phyloP scores from a whole-genome alignment of 257 asterid species.

The Solanum tacnaense region DNA sequence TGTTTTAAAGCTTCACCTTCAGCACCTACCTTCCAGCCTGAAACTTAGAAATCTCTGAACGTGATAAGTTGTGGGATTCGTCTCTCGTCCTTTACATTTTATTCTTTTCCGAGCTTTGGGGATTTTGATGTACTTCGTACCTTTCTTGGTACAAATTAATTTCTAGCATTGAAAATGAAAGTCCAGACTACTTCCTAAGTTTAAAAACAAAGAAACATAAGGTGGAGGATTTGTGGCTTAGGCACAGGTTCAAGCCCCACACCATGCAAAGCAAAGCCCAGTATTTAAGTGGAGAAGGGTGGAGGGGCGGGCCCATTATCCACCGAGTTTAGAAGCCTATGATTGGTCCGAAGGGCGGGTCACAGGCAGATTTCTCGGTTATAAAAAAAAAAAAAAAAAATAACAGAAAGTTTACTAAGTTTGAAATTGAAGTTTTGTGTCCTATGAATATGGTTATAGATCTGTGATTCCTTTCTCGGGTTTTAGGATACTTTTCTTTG shows the following conservation, averaged over 20 bases:
- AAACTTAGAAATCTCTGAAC: not conserved
- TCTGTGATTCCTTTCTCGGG: not conserved
- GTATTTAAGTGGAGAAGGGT: no score
- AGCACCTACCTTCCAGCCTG: not conserved
- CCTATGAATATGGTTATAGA: not conserved
- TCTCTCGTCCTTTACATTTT: not conserved
- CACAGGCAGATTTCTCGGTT: no score
- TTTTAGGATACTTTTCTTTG: not conserved
- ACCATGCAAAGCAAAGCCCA: no score
- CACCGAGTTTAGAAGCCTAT: no score
- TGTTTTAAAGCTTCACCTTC: not conserved
- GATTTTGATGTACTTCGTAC: not conserved
- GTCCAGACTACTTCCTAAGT: not conserved
- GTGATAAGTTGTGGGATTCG: not conserved
- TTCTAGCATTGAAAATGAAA: not conserved
- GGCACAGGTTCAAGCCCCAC: no score
- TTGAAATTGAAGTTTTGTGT: not conserved
- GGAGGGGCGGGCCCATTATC: no score
- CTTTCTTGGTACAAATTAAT: not conserved
- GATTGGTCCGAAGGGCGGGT: no score
- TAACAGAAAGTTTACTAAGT: not conserved
- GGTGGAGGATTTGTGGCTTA: no score
- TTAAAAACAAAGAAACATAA: not conserved
- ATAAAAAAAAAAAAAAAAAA: no score
- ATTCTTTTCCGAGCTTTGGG: not conserved